Evolutionary conservation across 148 eudicot species (phyloP).

Genomic region (Silene conica): DNA sequence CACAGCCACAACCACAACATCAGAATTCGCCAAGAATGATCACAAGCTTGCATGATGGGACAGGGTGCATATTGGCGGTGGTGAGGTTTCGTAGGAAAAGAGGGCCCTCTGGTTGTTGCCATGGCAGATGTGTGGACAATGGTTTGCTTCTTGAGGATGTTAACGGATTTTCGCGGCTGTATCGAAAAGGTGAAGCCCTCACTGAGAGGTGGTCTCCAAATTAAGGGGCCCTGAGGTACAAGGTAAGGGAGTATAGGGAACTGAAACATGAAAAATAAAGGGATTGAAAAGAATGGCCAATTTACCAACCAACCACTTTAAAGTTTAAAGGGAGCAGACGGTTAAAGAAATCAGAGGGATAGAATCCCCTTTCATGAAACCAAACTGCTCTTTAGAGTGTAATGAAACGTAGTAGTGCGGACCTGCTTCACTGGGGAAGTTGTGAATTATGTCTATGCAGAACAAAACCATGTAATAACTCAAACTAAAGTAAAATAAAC

Average conservation of each 20-base stretch:
- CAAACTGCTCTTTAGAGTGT: not conserved
- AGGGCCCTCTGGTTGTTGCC: not conserved
- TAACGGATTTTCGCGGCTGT: not conserved
- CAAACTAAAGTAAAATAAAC: not conserved
- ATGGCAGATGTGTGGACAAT: not conserved
- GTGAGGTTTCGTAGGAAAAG: not conserved
- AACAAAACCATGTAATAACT: not conserved
- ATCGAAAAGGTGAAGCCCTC: not conserved
- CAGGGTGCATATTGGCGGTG: not conserved
- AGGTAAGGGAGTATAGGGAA: too few species aligned
- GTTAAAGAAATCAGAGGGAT: not conserved
- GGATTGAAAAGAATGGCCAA: not conserved
- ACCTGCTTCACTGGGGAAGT: not conserved
- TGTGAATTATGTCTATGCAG: not conserved
- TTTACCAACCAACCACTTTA: not conserved
- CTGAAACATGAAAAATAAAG: too few species aligned
- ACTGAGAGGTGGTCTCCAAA: not conserved
- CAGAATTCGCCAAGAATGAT: not conserved
- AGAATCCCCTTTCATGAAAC: not conserved
- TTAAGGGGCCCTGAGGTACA: not conserved
- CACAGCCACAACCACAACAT: not conserved
- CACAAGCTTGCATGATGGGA: not conserved
- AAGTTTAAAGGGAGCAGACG: not conserved
- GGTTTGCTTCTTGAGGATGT: not conserved
- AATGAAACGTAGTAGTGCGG: not conserved